Base-by-base conservation (phyloP, 192 early-diverging fungal species). In the Phycomyces nitens region DNA sequence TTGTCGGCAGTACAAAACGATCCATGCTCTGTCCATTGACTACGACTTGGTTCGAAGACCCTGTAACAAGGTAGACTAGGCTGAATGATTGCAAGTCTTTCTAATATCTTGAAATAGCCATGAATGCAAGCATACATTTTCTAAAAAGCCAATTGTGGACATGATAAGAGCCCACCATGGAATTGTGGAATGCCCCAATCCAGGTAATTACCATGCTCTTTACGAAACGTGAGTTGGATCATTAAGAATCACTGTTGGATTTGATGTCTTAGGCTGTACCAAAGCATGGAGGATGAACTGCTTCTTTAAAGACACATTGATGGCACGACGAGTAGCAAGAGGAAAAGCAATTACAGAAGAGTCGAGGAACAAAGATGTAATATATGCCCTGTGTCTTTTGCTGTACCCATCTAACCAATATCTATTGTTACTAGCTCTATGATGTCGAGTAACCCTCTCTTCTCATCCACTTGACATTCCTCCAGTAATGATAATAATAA, bases 1-100 rank as follows among this genome's bases (percentile, higher is more conserved):
- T 74, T 11, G 18, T 74, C 15, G 52, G 62, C 14, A 18, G 16
- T 15, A 47, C 66, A 3, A 74, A 65, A 47, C 40, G 55, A 11
- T 74, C 67, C 23, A 29, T 74, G 8, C 14, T 8, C 58, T 74
- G 72, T 21, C 72, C 72, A 15, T 18, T 74, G 21, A 74, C 72
- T 14, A 74, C 72, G 0, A 53, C 68, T 21, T 50, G 56, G 27
- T 62, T 69, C 9, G 66, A 74, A 14, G 23, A 69, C 24, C 72
- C 72, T 42, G 67, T 74, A 9, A 74, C 62, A 29, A 65, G 67
- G 72, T 65, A 65, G 2, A 47, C 11, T 47, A 11, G 44, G 12
- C 11, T n/a, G 11, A 14, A 47, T 3, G 15, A 47, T 2, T 11
- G 12, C 18, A 14, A 14, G 3, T 11, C 44, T 47, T 11, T 2